Conservation (phyloP, 2,329 filamentous ascomycete genomes). For the Neopestalotiopsis rosae region DNA sequence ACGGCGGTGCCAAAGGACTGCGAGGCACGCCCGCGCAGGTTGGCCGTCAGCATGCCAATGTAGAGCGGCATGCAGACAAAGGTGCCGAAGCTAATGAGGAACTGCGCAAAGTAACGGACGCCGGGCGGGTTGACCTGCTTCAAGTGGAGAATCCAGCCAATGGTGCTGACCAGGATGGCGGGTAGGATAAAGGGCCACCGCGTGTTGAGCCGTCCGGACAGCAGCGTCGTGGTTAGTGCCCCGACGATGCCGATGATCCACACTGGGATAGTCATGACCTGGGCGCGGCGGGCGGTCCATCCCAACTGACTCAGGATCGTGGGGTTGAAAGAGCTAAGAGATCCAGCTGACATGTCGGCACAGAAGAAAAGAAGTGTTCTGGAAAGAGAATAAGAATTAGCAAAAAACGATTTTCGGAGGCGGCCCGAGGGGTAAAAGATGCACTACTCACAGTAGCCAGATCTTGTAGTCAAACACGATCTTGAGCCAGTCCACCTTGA, state of each 20-base stretch:
- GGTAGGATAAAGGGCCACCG: constrained; percentile 17
- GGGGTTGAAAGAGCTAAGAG: constrained; percentile 18
- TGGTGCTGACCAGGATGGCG: constrained; percentile 14
- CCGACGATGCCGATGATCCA: constrained; percentile 17
- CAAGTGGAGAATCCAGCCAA: constrained; percentile 16
- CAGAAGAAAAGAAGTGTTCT: constrained; percentile 18
- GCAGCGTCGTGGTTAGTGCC: constrained; percentile 12
- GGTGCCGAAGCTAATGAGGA: constrained; percentile 13
- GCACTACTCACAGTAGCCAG: constrained; percentile 12
- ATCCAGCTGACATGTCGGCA: constrained; percentile 15
- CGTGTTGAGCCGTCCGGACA: constrained; percentile 13
- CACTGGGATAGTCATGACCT: constrained; percentile 18
- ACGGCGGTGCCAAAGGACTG: constrained; percentile 15
- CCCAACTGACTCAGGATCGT: constrained; percentile 17
- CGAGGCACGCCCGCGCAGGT: constrained; percentile 10
- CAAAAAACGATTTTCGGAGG: background rate
- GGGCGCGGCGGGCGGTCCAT: constrained; percentile 10
- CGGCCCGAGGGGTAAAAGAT: background rate
- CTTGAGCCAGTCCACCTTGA: constrained; percentile 13
- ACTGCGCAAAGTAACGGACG: constrained; percentile 15
- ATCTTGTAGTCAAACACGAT: constrained; percentile 16
- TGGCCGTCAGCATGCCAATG: constrained; percentile 17
- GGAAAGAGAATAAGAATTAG: background rate
- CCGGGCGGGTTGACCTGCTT: constrained; percentile 12
- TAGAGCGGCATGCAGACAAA: constrained; percentile 16